Base-by-base conservation (phyloP, 1,284 basidiomycete genomes). In the Phlebopus sp. region DNA sequence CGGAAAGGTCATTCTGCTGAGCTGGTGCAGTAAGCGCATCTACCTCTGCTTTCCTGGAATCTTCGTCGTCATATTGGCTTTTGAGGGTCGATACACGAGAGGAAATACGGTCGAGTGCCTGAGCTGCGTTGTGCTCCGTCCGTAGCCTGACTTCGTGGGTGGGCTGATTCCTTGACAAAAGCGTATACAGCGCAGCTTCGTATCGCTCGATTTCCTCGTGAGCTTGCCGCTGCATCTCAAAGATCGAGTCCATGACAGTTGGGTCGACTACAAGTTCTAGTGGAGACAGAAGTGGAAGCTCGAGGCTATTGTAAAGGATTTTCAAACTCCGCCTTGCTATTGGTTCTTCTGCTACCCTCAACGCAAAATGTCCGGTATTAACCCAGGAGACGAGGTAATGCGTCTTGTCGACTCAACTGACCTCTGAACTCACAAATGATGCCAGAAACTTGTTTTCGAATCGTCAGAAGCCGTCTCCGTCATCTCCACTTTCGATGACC, bases 201-300 rank as follows among this genome's bases (percentile, higher is more conserved):
- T 94, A 92, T 50, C 91, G 83, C 72, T 99, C 96, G 23, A 92
- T 80, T 69, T 97, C 95, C 73, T 98, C 94, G 70, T 98, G 95
- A 8, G 86, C 90, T 59, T 94, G 92, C 38, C 96, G 84, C 62
- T 95, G 91, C 21, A 91, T 78, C 70, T 99, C 96, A 65, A 97
- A 78, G 59, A 93, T 77, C 42, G 92, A 95, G 77, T 95, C 89
- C 90, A 97, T 95, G 54, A 58, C 30, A 44, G 48, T 53, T 41
- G 30, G 52, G 45, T 47, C 39, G 38, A n/a, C 52, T 42, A 37
- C 47, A 25, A 25, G 25, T 25, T 30, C 21, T 30, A n/a, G n/a
- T n/a, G n/a, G n/a, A n/a, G n/a, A n/a, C 11, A 5, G 34, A 35
- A 39, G 19, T 38, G 41, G 19, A 51, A 50, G 53, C 52, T 17